Evolutionary conservation across 2,329 filamentous ascomycete species (phyloP).

Genomic region (Zymoseptoria pseudotritici): DNA sequence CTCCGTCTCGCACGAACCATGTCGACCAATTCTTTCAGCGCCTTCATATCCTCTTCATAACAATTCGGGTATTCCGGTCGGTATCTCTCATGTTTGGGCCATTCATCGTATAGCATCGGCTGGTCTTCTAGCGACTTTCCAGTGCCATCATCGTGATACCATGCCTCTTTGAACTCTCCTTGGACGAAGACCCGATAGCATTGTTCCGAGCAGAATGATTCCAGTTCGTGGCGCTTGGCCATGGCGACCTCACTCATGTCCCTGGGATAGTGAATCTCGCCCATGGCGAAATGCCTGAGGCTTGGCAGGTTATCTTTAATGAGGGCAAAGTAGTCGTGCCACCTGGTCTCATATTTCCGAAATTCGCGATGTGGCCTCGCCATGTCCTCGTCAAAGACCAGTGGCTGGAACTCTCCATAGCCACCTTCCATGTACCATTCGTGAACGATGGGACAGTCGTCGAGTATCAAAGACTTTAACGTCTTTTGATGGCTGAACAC

Average conservation of each 20-base stretch:
- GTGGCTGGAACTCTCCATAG: neutral
- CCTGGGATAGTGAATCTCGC: no score
- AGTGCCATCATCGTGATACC: neutral
- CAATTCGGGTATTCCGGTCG: constrained; percentile 1
- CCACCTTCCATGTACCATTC: neutral
- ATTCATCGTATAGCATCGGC: neutral
- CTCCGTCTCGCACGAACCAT: neutral
- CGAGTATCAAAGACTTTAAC: constrained; percentile 37
- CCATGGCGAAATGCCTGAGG: no score
- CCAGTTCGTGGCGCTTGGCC: neutral
- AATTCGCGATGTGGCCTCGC: no score
- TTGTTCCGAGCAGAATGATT: neutral
- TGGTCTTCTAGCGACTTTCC: neutral
- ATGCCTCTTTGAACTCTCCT: neutral
- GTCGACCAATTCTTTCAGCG: constrained; percentile 1
- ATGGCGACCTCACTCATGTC: neutral
- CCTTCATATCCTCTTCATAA: constrained; percentile 1
- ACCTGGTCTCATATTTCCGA: constrained; percentile 1
- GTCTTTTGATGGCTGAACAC: constrained; percentile 34
- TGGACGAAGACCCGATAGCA: neutral
- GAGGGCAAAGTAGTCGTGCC: constrained; percentile 6
- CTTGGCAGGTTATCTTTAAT: neutral
- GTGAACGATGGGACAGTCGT: constrained; percentile 32
- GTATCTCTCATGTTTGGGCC: neutral
- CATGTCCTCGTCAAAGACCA: neutral